Percentiles rank a stretch among this genome's conserved stretches.
Evolutionary conservation across 768 basidiomycete species (phyloP).

Genomic region (Russula sp.): DNA sequence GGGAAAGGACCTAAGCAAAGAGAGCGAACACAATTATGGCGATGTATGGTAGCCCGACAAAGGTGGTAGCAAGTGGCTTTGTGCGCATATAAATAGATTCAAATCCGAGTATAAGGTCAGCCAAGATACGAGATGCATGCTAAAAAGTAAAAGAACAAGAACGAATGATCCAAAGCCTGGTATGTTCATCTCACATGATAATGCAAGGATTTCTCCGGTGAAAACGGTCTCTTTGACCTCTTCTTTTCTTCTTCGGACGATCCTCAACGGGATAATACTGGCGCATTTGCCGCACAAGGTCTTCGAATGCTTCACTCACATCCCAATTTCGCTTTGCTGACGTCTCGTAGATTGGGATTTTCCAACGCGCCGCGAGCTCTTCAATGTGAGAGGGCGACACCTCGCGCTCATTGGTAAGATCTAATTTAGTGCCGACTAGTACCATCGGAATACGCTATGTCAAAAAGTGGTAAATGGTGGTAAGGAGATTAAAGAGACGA

Average conservation of each 20-base stretch:
- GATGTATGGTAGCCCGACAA: slow-evolving; percentile 4
- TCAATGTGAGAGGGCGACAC: slow-evolving; percentile 60
- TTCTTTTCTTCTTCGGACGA: slow-evolving; percentile 28
- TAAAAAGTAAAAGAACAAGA: neutral
- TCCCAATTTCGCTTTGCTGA: slow-evolving; percentile 86
- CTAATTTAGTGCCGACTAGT: slow-evolving; percentile 80
- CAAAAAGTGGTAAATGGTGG: neutral
- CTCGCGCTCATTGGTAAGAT: slow-evolving; percentile 74
- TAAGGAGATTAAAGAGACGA: too few species aligned
- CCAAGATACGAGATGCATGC: slow-evolving; percentile 2
- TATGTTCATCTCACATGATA: slow-evolving; percentile 31
- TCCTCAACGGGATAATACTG: slow-evolving; percentile 47
- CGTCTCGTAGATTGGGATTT: slow-evolving; percentile 76
- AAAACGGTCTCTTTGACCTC: slow-evolving; percentile 20
- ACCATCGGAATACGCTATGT: slow-evolving; percentile 65
- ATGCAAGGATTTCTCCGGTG: slow-evolving; percentile 29
- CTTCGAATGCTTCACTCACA: slow-evolving; percentile 69
- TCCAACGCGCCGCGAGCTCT: slow-evolving; percentile 56
- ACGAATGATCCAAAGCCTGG: neutral
- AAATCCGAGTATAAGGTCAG: slow-evolving; percentile 1
- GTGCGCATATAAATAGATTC: slow-evolving; percentile 5
- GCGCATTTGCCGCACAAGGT: slow-evolving; percentile 70
- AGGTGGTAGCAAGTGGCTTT: neutral
- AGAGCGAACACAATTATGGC: slow-evolving; percentile 9
- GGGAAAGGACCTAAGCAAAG: neutral